Evolutionary conservation across 805 yeast species (phyloP), one percentile per base, ranked within the genome.

Genomic region (Blastobotrys parvus): DNA sequence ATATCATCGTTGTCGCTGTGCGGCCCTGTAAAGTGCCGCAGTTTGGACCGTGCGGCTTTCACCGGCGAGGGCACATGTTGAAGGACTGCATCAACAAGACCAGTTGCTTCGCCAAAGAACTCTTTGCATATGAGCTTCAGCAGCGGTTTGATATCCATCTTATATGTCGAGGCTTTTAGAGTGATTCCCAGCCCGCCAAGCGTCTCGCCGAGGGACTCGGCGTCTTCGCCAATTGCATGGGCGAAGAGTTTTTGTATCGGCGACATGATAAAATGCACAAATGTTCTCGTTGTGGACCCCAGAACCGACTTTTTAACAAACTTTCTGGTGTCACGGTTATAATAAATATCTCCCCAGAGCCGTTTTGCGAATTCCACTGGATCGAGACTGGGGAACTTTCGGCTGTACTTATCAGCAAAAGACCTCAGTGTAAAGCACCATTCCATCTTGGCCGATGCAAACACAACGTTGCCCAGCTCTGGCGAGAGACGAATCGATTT

Each of bases 211-310:
- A 86, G 56, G 0, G 64, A 63, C 3, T 62, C 58, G 2, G 74
- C 62, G 15, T 73, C 72, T 29, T 72, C 67, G 0, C 86, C 69
- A 8, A 90, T 55, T 0, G 83, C 68, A 39, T 75, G 70, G 0
- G 86, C 69, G 30, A 80, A 63, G 6, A 89, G 57, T 57, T 90
- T 89, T 64, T 88, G 90, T 10, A 90, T 54, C 2, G 97, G 98
- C 20, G 76, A 77, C 6, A 88, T 62, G 5, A 92, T 70, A 52
- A 87, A 82, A 36, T 70, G 66, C 4, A 73, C 71, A 59, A 90
- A 83, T 1, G 86, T 58, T 33, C 64, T 46, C 45, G 46, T 57
- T 7, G 29, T 25, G 11, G 48, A 38, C 0, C 60, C 56, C 22
- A 50, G 41, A 46, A 57, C 38, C 35, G 43, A 42, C 62, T 64